phyloP scores from a whole-genome alignment of 176 grass and related monocot genomes.

The Phoenix dactylifera region DNA sequence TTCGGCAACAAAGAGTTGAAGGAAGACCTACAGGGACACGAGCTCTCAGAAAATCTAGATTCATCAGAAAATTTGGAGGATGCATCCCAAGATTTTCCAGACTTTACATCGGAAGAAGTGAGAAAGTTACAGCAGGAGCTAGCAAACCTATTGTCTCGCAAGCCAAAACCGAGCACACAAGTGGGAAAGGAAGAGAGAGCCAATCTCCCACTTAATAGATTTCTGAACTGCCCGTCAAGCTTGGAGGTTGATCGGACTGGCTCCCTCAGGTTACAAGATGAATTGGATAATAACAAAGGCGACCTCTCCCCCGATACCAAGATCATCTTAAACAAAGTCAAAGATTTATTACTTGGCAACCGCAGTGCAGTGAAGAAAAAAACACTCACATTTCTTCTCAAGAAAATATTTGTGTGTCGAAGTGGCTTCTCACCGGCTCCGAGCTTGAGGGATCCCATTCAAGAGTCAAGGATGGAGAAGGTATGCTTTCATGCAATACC shows the following conservation, averaged over 20 bases:
- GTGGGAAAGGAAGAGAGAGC: slow-evolving; percentile 18
- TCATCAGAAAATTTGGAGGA: not conserved
- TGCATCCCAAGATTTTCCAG: slow-evolving; percentile 18
- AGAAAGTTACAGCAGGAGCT: slow-evolving; percentile 38
- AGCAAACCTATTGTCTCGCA: slow-evolving; percentile 16
- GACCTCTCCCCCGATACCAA: slow-evolving; percentile 25
- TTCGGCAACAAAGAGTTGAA: slow-evolving; percentile 21
- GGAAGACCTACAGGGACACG: not conserved
- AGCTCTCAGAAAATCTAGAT: not conserved
- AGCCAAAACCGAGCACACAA: slow-evolving; percentile 9
- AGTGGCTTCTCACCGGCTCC: slow-evolving; percentile 20
- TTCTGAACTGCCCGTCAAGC: slow-evolving; percentile 29
- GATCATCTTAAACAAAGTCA: slow-evolving; percentile 26
- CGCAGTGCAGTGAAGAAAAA: slow-evolving; percentile 17
- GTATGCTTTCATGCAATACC: slow-evolving; percentile 21
- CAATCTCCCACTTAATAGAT: slow-evolving; percentile 17
- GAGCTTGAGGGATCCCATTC: slow-evolving; percentile 30
- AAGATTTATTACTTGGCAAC: slow-evolving; percentile 20
- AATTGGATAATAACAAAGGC: slow-evolving; percentile 25
- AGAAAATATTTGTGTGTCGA: slow-evolving; percentile 25
- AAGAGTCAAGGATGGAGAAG: slow-evolving; percentile 30
- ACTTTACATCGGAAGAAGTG: slow-evolving; percentile 23
- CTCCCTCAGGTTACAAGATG: slow-evolving; percentile 16
- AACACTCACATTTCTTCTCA: slow-evolving; percentile 33
- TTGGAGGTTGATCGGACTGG: slow-evolving; percentile 23